Base-by-base conservation (phyloP, 2,329 filamentous ascomycete genomes). In the Cladophialophora chaetospira region DNA sequence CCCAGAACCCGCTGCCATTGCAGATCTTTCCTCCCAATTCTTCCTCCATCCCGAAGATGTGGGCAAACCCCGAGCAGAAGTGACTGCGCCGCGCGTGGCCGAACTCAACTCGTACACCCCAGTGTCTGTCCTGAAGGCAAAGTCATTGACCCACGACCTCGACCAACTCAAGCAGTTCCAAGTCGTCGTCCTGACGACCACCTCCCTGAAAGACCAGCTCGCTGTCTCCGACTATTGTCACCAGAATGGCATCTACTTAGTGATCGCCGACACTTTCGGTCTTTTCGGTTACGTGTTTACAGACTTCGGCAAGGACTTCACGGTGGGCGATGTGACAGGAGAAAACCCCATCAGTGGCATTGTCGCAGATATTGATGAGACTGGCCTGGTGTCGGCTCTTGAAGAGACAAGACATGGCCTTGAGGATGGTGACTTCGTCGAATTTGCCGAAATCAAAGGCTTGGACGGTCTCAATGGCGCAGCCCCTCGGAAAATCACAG, bases 61-160 rank as follows among this genome's bases (percentile, higher is more conserved):
- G 52, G 94, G 94, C 68, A 96, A 96, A 79, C 88, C 91, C 3
- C 87, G 94, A 70, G 94, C 93, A 63, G 81, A 86, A 65, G 88
- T 91, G 53, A 96, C 93, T 1, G 90, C 88, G 1, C 93, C 94
- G 6, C 87, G 91, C 49, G 88, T 99, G 25, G 89, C 91, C 38
- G 94, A 99, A 75, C 83, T 99, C 65, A 99, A 99, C 74, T 89
- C 91, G 60, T 99, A 99, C 71, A 96, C 93, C 3, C 94, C 94
- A 5, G 88, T 99, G 56, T 83, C 85, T 59, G 82, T 96, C 58
- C 91, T 91, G 72, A 68, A 75, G 50, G 73, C 75, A 8, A 69
- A 72, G 55, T 89, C 86, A 63, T 81, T 97, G 48, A 87, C 83
- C 57, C 83, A 86, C 33, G 85, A 97, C 71, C 78, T 96, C 44